phyloP scores from a whole-genome alignment of 331 rosid genomes.

The Prunus yedoensis region DNA sequence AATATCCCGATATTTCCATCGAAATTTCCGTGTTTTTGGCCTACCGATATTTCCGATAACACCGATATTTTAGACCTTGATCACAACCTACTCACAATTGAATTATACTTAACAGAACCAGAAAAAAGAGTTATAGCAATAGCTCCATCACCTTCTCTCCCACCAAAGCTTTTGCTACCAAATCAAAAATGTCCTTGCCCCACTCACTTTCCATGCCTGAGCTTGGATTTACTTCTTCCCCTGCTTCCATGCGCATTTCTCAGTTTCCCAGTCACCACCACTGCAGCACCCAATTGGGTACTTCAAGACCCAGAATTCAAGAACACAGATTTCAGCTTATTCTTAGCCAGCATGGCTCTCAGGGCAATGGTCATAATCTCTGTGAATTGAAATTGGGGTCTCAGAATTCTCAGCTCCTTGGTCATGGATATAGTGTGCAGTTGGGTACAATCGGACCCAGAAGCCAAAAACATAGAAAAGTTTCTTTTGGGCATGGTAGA shows the following conservation, averaged over 20 bases:
- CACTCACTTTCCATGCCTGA: constrained; percentile 41
- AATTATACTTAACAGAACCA: not conserved
- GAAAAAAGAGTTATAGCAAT: not conserved
- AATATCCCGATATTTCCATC: too few species aligned
- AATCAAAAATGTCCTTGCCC: constrained; percentile 30
- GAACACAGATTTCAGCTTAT: not conserved
- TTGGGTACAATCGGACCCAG: constrained; percentile 14
- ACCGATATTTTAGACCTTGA: too few species aligned
- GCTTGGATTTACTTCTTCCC: constrained; percentile 22
- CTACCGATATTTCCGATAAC: too few species aligned
- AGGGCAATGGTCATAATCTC: not conserved
- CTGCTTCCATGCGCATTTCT: constrained; percentile 21
- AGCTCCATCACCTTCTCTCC: constrained; percentile 8
- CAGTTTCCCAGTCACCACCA: constrained; percentile 17
- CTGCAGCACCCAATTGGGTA: constrained; percentile 1
- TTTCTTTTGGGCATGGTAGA: not conserved
- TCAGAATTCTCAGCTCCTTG: not conserved
- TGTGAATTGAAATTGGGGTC: not conserved
- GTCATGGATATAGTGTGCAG: not conserved
- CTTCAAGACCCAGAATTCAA: constrained; percentile 20
- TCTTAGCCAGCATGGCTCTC: not conserved
- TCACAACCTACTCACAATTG: constrained; percentile 20
- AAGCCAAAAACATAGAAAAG: constrained; percentile 5
- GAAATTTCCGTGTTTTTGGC: too few species aligned
- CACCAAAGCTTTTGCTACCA: not conserved